Evolutionary conservation across 2,329 filamentous ascomycete genomes (phyloP).

Genomic region (Elsinoe arachidis): DNA sequence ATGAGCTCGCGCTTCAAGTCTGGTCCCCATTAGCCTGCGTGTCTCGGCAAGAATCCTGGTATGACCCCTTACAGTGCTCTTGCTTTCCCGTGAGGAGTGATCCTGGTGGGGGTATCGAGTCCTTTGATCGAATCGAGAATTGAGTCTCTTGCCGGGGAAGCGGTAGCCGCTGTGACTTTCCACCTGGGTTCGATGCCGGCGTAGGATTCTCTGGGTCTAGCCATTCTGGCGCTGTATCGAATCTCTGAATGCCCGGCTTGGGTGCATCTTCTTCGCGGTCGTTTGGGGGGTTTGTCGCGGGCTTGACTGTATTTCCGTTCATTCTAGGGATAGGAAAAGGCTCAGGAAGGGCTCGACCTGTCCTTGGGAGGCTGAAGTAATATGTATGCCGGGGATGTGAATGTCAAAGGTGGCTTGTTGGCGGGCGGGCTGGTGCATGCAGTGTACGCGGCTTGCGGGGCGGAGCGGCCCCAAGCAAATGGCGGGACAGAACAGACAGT

Average conservation of each 20-base stretch:
- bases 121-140: conserved; percentile 27
- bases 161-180: conserved; percentile 8
- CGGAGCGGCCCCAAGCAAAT: neutral
- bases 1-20: conserved; percentile 95
- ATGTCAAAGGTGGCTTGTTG: conserved; percentile 2
- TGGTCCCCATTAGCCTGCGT: conserved; percentile 29
- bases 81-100: conserved; percentile 83
- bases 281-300: neutral
- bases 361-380: neutral
- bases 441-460: conserved; percentile 1
- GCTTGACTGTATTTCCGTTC: conserved; percentile 4
- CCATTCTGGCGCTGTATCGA: conserved; percentile 17
- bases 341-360: neutral
- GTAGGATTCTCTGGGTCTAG: conserved; percentile 8
- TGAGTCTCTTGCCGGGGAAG: conserved; percentile 10
- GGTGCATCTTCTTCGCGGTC: neutral
- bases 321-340: neutral
- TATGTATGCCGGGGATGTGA: neutral
- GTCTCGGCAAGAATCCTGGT: conserved; percentile 13
- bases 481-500: neutral
- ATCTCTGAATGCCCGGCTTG: conserved; percentile 14
- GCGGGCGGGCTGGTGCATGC: neutral
- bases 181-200: neutral
- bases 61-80: conserved; percentile 69
- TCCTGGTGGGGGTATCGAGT: conserved; percentile 44